Evolutionary conservation across 768 basidiomycete species (phyloP).

Genomic region (Dioszegia aurantiaca): DNA sequence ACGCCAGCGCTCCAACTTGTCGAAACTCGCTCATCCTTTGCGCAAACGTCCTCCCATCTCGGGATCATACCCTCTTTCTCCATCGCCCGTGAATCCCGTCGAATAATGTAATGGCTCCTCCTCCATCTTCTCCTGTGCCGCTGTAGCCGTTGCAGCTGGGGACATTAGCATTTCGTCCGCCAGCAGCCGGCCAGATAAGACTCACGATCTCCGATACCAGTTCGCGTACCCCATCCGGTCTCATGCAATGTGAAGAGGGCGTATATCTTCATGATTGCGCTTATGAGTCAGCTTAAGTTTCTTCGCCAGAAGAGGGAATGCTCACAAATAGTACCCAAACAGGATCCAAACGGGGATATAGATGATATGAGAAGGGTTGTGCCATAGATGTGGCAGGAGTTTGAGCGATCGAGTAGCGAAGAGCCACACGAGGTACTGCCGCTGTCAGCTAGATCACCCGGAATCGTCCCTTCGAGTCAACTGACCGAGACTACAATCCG

Average conservation of each 20-base stretch:
- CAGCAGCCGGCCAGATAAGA: constrained; percentile 5
- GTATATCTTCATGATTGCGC: constrained; percentile 87
- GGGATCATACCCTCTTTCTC: constrained; percentile 38
- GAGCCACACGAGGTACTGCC: constrained; percentile 55
- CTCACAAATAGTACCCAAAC: constrained; percentile 84
- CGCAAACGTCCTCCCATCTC: constrained; percentile 38
- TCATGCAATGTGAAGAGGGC: constrained; percentile 86
- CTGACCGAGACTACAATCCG: constrained; percentile 46
- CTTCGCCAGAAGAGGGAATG: not conserved
- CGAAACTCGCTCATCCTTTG: constrained; percentile 8
- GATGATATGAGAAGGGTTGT: constrained; percentile 70
- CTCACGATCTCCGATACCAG: constrained; percentile 77
- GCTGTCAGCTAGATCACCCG: not conserved
- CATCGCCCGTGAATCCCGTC: constrained; percentile 9
- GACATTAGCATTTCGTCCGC: constrained; percentile 4
- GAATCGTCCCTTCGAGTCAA: not conserved
- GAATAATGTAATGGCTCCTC: constrained; percentile 11
- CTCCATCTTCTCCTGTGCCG: constrained; percentile 36
- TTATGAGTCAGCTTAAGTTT: constrained; percentile 21
- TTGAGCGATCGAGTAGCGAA: constrained; percentile 58
- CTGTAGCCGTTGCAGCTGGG: constrained; percentile 42
- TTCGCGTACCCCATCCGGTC: constrained; percentile 95
- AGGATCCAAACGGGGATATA: constrained; percentile 81
- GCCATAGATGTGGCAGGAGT: constrained; percentile 75
- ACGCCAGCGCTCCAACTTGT: not conserved